Percentiles rank a stretch among this genome's conserved stretches.
phyloP scores from a whole-genome alignment of 1,284 basidiomycete genomes.

The Rhodotorula sp. region DNA sequence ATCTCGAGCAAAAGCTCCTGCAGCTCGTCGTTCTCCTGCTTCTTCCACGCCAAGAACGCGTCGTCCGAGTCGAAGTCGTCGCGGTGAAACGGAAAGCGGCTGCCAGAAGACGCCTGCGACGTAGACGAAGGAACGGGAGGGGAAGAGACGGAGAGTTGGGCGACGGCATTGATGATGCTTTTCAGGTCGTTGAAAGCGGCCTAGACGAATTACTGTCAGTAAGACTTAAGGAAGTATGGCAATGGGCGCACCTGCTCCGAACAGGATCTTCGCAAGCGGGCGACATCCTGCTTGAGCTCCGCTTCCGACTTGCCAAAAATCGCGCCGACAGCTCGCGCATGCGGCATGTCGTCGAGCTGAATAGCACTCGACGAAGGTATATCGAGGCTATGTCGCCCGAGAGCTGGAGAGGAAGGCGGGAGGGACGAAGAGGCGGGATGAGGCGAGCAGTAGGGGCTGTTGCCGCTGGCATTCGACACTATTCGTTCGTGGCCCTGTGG shows the following conservation, averaged over 20 bases:
- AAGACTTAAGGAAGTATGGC: constrained; percentile 2
- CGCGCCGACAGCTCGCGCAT: constrained; percentile 66
- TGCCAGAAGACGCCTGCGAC: not conserved
- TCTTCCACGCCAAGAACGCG: constrained; percentile 80
- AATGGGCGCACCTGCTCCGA: constrained; percentile 66
- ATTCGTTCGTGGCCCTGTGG: not conserved
- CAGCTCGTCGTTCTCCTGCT: constrained; percentile 75
- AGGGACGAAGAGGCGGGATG: not conserved
- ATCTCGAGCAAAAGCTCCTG: constrained; percentile 85
- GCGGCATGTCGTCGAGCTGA: constrained; percentile 64
- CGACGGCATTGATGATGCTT: constrained; percentile 87
- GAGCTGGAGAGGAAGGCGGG: not conserved
- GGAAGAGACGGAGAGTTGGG: constrained; percentile 59
- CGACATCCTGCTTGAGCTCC: constrained; percentile 71
- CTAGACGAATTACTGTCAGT: constrained; percentile 48
- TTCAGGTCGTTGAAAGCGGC: constrained; percentile 81
- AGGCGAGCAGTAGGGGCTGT: constrained; percentile 21
- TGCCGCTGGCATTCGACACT: constrained; percentile 3
- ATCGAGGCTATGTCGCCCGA: constrained; percentile 8
- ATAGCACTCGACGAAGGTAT: constrained; percentile 3
- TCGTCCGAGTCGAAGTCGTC: constrained; percentile 80
- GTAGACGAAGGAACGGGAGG: not conserved
- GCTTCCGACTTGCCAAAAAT: constrained; percentile 71
- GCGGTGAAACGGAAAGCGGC: constrained; percentile 73
- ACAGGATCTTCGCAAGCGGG: constrained; percentile 65